Conservation (phyloP, 108 stramenopile species). For the Skeletonema menzelii region DNA sequence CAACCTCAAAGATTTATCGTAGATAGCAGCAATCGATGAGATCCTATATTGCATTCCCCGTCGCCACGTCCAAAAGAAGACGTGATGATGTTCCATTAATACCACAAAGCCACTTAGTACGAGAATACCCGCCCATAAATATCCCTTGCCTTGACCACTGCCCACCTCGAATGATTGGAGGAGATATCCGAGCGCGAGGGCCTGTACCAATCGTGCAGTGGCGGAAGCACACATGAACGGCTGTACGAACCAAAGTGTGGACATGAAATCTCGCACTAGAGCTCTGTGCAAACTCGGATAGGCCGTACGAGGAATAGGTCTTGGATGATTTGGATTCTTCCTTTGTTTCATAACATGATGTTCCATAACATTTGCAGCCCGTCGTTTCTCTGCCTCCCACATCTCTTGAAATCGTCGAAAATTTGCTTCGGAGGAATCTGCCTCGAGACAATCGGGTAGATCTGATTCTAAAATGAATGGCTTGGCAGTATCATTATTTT, state of each 20-base stretch:
- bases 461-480: slow-evolving; percentile 30
- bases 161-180: slow-evolving; percentile 67
- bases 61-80: slow-evolving; percentile 52
- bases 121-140: slow-evolving; percentile 64
- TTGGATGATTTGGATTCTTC: neutral
- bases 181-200: slow-evolving; percentile 67
- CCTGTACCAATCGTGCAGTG: slow-evolving; percentile 57
- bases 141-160: slow-evolving; percentile 11
- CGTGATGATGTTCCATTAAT: slow-evolving; percentile 64
- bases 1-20: slow-evolving; percentile 63
- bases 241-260: slow-evolving; percentile 63
- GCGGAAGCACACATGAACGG: slow-evolving; percentile 46
- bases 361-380: slow-evolving; percentile 33
- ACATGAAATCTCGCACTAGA: slow-evolving; percentile 57
- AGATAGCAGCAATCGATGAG: slow-evolving; percentile 76
- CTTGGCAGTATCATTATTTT: too few relatives aligned
- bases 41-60: slow-evolving; percentile 73
- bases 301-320: slow-evolving; percentile 10
- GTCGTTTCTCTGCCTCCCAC: slow-evolving; percentile 37
- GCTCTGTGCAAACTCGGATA: slow-evolving; percentile 61
- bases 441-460: slow-evolving; percentile 27
- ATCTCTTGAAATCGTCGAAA: slow-evolving; percentile 21
- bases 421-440: slow-evolving; percentile 35
- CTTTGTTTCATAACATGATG: neutral
- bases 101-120: slow-evolving; percentile 58